Evolutionary conservation across 1,284 basidiomycete genomes (phyloP), one percentile per base, ranked within the genome.

Genomic region (Schizophyllum amplum): DNA sequence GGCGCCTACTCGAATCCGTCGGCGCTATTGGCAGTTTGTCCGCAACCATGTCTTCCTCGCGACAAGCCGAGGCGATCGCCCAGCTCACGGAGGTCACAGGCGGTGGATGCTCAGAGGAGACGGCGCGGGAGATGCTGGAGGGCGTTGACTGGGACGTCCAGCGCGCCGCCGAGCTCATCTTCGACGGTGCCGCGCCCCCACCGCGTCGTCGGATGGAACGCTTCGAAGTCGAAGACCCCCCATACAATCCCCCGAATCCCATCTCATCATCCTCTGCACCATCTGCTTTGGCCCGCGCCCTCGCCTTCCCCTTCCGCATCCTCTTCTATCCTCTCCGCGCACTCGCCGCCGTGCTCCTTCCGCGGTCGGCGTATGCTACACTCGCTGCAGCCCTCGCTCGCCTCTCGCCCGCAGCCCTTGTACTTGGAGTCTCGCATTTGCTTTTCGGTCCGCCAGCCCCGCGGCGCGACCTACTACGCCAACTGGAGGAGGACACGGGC

Each of bases 401-500:
- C 69, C 66, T 64, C 72, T 46, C 54, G 69, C 3, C 65, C 61
- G 24, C 62, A 67, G 57, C 62, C 67, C 42, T 65, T 67, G 1
- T 42, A 13, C 33, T 42, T 9, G 33, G 33, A 3, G 33, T 42
- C 13, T 42, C 33, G 7, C 33, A 42, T 17, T 17, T 42, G 7
- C 33, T 42, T 17, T 42, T 42, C 17, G 33, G 33, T 13, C 33
- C 33, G 2, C 33, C 33, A 2, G 17, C 33, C 13, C 33, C 33
- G 33, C 33, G 33, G 2, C 33, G 33, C 33, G 33, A 42, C 17
- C 33, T 42, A 13, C 33, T 92, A 13, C 78, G 83, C 20, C 80
- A 84, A 24, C 75, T 92, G 4, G 90, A 92, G 67, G 89, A 91
- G 60, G 86, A 90, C 66, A 90, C 89, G 0, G 90, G 90, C 2